phyloP scores from a whole-genome alignment of 352 stramenopile species.

The Globisporangium irregulare region DNA sequence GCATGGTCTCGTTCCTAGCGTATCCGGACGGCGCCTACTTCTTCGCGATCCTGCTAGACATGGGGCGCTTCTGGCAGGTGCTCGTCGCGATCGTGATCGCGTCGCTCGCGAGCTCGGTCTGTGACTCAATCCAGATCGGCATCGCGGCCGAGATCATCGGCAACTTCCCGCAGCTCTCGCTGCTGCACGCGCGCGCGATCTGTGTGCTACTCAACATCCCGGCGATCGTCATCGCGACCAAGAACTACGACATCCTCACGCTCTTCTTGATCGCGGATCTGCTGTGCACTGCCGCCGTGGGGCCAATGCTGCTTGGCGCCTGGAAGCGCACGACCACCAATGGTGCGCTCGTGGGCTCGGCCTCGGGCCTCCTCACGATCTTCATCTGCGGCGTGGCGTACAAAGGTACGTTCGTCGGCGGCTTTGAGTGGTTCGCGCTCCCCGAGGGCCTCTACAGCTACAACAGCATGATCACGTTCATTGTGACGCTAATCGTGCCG shows the following conservation, averaged over 20 bases:
- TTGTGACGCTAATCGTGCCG: conserved; percentile 65
- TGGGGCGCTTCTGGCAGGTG: conserved; percentile 64
- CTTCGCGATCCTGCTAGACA: conserved; percentile 73
- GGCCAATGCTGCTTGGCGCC: conserved; percentile 62
- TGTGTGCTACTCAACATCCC: conserved; percentile 69
- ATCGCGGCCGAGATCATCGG: conserved; percentile 69
- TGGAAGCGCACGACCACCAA: conserved; percentile 47
- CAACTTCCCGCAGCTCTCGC: conserved; percentile 59
- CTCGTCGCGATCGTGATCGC: conserved; percentile 68
- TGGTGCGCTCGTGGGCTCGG: conserved; percentile 48
- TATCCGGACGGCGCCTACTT: conserved; percentile 61
- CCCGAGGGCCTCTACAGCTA: conserved; percentile 71
- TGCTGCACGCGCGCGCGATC: conserved; percentile 53
- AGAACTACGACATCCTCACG: conserved; percentile 65
- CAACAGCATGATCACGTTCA: conserved; percentile 82
- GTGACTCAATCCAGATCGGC: conserved; percentile 73
- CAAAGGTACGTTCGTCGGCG: conserved; percentile 64
- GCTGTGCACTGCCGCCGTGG: conserved; percentile 67
- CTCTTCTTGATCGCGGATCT: conserved; percentile 78
- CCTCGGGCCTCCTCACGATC: conserved; percentile 62
- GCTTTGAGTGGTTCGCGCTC: conserved; percentile 75
- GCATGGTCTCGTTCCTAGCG: conserved; percentile 69
- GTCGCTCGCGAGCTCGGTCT: conserved; percentile 58
- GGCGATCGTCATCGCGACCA: conserved; percentile 61
- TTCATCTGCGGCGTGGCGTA: conserved; percentile 59